Conservation (phyloP, 306 rosid genomes). For the Malus sieversii region DNA sequence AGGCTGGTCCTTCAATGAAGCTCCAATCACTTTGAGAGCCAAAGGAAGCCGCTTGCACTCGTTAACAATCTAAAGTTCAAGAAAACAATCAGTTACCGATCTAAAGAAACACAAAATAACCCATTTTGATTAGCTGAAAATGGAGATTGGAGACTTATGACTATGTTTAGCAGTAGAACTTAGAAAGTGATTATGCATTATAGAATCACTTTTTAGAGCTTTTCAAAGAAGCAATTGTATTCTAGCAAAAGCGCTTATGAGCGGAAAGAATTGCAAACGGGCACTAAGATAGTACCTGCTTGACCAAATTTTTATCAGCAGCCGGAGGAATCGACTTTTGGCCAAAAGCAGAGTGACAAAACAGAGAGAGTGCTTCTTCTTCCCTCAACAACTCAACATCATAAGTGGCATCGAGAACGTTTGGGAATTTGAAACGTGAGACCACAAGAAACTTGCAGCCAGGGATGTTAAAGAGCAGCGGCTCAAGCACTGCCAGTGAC, state of each 20-base stretch:
- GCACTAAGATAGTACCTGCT: conserved; percentile 47
- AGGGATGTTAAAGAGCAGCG: conserved; percentile 43
- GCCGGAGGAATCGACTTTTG: conserved; percentile 51
- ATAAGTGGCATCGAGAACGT: conserved; percentile 31
- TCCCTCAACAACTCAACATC: conserved; percentile 64
- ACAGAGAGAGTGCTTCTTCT: conserved; percentile 63
- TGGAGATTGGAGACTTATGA: not conserved
- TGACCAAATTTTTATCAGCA: conserved; percentile 58
- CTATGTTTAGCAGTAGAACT: too few relatives aligned
- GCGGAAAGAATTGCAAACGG: too few relatives aligned
- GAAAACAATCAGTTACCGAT: not conserved
- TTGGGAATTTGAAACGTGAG: conserved; percentile 56
- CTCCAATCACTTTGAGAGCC: conserved; percentile 93
- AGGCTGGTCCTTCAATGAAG: conserved; percentile 59
- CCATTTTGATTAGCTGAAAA: not conserved
- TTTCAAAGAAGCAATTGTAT: too few relatives aligned
- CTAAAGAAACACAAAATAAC: not conserved
- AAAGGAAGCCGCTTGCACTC: conserved; percentile 88
- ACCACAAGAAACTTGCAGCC: conserved; percentile 70
- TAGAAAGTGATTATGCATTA: too few relatives aligned
- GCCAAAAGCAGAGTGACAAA: conserved; percentile 89
- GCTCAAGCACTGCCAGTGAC: conserved; percentile 48
- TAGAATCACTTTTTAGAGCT: too few relatives aligned
- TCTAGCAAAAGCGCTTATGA: too few relatives aligned
- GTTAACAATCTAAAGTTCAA: conserved; percentile 45